Base-by-base conservation (phyloP, 1,284 basidiomycete genomes). In the Abortiporus biennis region DNA sequence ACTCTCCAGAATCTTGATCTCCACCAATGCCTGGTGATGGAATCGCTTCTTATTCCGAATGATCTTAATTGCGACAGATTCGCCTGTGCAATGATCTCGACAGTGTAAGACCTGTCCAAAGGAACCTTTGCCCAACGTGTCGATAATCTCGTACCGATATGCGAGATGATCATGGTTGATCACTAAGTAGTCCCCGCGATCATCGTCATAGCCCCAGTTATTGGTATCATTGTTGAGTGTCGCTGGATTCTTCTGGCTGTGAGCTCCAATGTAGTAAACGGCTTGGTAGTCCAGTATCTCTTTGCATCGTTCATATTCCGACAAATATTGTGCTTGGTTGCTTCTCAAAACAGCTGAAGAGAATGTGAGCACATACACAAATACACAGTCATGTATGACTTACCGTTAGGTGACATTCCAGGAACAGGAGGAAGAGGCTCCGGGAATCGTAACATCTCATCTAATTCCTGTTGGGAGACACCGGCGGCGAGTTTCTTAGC, bases 31-130 rank as follows among this genome's bases (percentile, higher is more conserved):
- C 65, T 99, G 96, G 56, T 97, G 91, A 62, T 99, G 95, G 74
- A 99, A 99, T 34, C 96, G 77, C 67, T 98, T 98, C 76, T 98
- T 99, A 72, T 99, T 99, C 29, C 96, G 82, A 54, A 99, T 99
- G 53, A 99, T 96, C 74, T 99, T 99, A 72, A 99, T 85, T 4
- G 96, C 96, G 13, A 98, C 92, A 23, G 91, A 94, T 53, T 91
- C 79, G 11, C 96, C 96, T n/a, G 93, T 93, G 61, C 85, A 86
- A 64, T 99, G 92, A 65, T 99, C 96, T 30, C 92, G 83, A 64
- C 95, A 99, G 58, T 92, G 87, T 17, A 99, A 66, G 12, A 99
- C 96, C 61, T 99, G 96, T 12, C 96, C 96, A 53, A 99, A 99
- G 6, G 95, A 98, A 20, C 96, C 96, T 64, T 99, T 97, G 31